Conservation (phyloP, 2,329 filamentous ascomycete genomes). For the Aspergillus fumigatus region DNA sequence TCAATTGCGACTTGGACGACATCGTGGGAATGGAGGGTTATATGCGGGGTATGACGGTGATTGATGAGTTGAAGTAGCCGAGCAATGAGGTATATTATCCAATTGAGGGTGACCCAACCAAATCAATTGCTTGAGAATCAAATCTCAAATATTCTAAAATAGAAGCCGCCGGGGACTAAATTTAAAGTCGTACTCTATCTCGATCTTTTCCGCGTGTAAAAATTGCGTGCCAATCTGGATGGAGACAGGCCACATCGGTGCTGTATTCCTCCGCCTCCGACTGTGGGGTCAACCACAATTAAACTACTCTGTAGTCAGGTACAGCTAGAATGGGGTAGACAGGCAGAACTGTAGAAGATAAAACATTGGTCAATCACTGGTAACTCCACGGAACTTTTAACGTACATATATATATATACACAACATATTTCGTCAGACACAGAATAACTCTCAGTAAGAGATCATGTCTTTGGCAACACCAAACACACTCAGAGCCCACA, state of each 20-base stretch:
- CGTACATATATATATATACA: background rate
- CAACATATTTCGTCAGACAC: background rate
- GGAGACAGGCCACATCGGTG: conserved; percentile 5
- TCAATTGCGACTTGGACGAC: conserved; percentile 41
- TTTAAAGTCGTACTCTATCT: background rate
- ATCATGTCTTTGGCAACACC: conserved; percentile 31
- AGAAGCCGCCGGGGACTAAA: background rate
- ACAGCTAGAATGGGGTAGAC: background rate
- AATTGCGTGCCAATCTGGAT: background rate
- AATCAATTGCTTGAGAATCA: background rate
- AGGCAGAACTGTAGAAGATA: background rate
- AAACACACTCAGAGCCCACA: conserved; percentile 38
- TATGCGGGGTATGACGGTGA: conserved; percentile 9
- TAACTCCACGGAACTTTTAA: background rate
- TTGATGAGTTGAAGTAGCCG: background rate
- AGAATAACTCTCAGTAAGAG: conserved; percentile 12
- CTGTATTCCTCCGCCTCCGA: conserved; percentile 7
- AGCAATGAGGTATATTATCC: background rate
- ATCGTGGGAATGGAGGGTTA: conserved; percentile 28
- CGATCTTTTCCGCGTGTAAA: background rate
- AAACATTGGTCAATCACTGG: background rate
- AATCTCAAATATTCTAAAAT: too few species aligned
- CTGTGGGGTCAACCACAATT: conserved; percentile 12
- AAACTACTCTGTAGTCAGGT: too few species aligned
- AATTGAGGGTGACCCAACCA: background rate